Percentiles rank a stretch among this genome's conserved stretches.
Evolutionary conservation across 148 eudicot genomes (phyloP).

Genomic region (Vaccinium myrtillus): DNA sequence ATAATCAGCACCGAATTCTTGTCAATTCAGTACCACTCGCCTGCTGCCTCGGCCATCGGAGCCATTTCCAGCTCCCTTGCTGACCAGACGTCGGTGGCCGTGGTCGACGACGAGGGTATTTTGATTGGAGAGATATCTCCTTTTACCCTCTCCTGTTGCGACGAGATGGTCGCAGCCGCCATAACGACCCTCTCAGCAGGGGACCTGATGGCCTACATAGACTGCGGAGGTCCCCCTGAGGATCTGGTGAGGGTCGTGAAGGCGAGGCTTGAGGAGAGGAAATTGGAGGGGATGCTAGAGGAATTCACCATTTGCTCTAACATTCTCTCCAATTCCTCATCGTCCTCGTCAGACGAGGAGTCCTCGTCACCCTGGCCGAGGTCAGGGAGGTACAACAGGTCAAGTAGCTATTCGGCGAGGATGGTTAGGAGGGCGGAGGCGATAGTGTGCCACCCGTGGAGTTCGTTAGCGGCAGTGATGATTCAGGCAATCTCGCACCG

Average conservation of each 20-base stretch:
- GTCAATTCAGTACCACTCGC: constrained; percentile 50
- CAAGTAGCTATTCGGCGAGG: constrained; percentile 59
- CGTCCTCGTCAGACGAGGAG: constrained; percentile 57
- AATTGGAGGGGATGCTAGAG: constrained; percentile 48
- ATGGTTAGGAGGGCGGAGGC: constrained; percentile 62
- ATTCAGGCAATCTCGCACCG: constrained; percentile 85
- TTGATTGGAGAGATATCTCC: constrained; percentile 84
- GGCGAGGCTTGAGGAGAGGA: constrained; percentile 49
- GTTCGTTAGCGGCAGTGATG: constrained; percentile 89
- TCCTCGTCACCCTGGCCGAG: constrained; percentile 20
- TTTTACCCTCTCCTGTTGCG: constrained; percentile 49
- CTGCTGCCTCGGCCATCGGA: constrained; percentile 43
- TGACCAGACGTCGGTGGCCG: constrained; percentile 62
- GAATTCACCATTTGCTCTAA: constrained; percentile 22
- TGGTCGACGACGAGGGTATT: constrained; percentile 51
- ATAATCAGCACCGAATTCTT: constrained; percentile 46
- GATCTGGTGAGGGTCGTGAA: constrained; percentile 54
- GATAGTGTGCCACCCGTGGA: constrained; percentile 63
- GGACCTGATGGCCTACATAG: constrained; percentile 82
- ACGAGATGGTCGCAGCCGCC: constrained; percentile 59
- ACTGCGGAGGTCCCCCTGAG: constrained; percentile 76
- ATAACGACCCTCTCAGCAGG: constrained; percentile 64
- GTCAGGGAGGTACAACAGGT: constrained; percentile 37
- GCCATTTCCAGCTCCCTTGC: constrained; percentile 44
- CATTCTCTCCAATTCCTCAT: constrained; percentile 1